These are phyloP conservation scores for Sanghuangporus sanghuang DNA, from an alignment of 1,284 basidiomycete species.

Conservation along the genomic window DNA sequence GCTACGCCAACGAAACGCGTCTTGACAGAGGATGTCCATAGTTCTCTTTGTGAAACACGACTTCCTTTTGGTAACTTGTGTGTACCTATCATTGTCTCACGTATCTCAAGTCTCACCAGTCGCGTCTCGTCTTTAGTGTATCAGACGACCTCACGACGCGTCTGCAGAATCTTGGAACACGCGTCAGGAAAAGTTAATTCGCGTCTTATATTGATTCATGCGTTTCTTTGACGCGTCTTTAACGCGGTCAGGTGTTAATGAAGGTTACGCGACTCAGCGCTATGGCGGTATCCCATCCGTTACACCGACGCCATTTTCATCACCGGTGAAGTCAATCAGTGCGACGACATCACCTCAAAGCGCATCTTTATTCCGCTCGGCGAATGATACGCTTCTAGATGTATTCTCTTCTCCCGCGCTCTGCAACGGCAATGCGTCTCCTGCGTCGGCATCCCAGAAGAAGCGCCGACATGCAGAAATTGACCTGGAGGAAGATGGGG, in stretches of 20 bases:
- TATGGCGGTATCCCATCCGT: slow-evolving; percentile 21
- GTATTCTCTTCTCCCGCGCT: slow-evolving; percentile 24
- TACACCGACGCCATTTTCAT: slow-evolving; percentile 22
- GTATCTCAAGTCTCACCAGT: not conserved
- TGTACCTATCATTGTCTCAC: not conserved
- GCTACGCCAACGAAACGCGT: slow-evolving; percentile 17
- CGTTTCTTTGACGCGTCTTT: slow-evolving; percentile 21
- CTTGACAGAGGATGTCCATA: slow-evolving; percentile 15
- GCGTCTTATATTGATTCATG: not conserved
- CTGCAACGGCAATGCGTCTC: slow-evolving; percentile 21
- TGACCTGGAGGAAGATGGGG: slow-evolving; percentile 22
- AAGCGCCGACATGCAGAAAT: slow-evolving; percentile 29
- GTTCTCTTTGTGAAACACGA: slow-evolving; percentile 3
- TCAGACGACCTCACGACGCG: slow-evolving; percentile 38
- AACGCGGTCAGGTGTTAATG: slow-evolving; percentile 36
- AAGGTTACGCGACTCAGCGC: slow-evolving; percentile 41
- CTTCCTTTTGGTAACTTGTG: slow-evolving; percentile 8
- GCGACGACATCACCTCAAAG: slow-evolving; percentile 20
- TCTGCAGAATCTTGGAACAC: slow-evolving; percentile 42
- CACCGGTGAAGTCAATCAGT: slow-evolving; percentile 32
- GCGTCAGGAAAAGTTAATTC: slow-evolving; percentile 44
- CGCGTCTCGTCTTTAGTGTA: slow-evolving; percentile 19
- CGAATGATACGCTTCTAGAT: slow-evolving; percentile 28
- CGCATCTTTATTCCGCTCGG: slow-evolving; percentile 21
- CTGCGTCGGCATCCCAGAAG: slow-evolving; percentile 29